phyloP scores from a whole-genome alignment of 805 yeast genomes.

The Starmerella stigmatis region DNA sequence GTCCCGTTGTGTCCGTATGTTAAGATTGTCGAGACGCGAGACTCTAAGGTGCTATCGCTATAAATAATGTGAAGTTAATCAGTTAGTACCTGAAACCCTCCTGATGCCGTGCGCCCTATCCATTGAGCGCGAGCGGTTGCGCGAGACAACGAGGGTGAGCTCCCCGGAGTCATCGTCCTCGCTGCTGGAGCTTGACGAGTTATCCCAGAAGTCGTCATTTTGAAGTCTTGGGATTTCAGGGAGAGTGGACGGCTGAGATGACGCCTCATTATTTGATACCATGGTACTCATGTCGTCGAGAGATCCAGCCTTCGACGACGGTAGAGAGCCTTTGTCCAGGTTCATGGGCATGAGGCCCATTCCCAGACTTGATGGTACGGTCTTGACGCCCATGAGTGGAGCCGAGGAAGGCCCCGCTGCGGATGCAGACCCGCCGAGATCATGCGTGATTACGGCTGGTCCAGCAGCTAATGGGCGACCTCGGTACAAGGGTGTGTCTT shows the following conservation, averaged over 20 bases:
- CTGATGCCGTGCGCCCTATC: conserved; percentile 2
- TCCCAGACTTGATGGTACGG: neutral
- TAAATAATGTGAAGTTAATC: neutral
- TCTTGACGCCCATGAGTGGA: neutral
- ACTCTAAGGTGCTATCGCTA: neutral
- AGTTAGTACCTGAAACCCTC: neutral
- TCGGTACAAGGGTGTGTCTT: neutral
- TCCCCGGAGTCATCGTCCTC: conserved; percentile 24
- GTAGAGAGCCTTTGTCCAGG: conserved; percentile 10
- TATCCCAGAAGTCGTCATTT: conserved; percentile 14
- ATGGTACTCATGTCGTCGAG: conserved; percentile 2
- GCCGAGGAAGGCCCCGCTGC: too few relatives aligned
- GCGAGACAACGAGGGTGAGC: conserved; percentile 24
- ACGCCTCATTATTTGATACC: too few relatives aligned
- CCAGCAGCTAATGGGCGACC: too few relatives aligned
- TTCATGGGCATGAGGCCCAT: conserved; percentile 18
- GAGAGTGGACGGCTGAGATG: too few relatives aligned
- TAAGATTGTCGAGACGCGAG: neutral
- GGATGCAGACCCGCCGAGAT: too few relatives aligned
- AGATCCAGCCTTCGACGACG: conserved; percentile 3
- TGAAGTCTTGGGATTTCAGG: conserved; percentile 13
- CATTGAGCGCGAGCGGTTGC: conserved; percentile 20
- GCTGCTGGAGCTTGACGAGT: conserved; percentile 13
- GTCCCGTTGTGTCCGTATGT: neutral
- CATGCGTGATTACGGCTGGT: too few relatives aligned